These are phyloP conservation scores for Globisporangium orthogonon DNA, from an alignment of 352 stramenopile genomes.

Conservation along the genomic window DNA sequence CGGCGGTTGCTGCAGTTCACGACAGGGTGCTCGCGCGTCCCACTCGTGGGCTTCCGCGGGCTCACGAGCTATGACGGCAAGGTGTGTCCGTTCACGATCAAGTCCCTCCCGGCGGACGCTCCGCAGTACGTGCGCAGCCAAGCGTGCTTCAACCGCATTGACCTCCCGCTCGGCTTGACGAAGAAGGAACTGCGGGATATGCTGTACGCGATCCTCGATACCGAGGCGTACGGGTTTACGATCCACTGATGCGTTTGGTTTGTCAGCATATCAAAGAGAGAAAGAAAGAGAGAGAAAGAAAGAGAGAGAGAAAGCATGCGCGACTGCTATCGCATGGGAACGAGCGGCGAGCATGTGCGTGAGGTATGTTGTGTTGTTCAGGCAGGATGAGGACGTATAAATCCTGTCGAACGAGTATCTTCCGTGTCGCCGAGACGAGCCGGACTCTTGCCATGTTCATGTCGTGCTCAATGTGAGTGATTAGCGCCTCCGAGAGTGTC, in stretches of 20 bases:
- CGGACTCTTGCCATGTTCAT: too few relatives aligned
- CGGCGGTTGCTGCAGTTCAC: slow-evolving; percentile 73
- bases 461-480: too few relatives aligned
- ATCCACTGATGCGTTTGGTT: slow-evolving; percentile 25
- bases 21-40: slow-evolving; percentile 75
- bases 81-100: slow-evolving; percentile 72
- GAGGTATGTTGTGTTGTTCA: background rate
- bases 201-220: slow-evolving; percentile 55
- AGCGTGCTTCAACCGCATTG: slow-evolving; percentile 87
- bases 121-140: slow-evolving; percentile 70
- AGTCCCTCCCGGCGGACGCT: slow-evolving; percentile 32
- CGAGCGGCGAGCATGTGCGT: background rate
- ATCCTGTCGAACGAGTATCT: background rate
- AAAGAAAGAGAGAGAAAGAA: background rate
- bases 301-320: background rate
- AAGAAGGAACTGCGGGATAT: slow-evolving; percentile 79
- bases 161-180: slow-evolving; percentile 91
- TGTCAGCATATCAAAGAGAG: background rate
- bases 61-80: slow-evolving; percentile 80
- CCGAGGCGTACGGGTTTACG: slow-evolving; percentile 66
- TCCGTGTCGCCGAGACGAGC: too few relatives aligned
- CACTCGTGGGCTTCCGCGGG: slow-evolving; percentile 58
- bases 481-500: too few relatives aligned
- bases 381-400: background rate
- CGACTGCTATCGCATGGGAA: background rate